Evolutionary conservation across 805 yeast species (phyloP).

Genomic region (Candida argentea): DNA sequence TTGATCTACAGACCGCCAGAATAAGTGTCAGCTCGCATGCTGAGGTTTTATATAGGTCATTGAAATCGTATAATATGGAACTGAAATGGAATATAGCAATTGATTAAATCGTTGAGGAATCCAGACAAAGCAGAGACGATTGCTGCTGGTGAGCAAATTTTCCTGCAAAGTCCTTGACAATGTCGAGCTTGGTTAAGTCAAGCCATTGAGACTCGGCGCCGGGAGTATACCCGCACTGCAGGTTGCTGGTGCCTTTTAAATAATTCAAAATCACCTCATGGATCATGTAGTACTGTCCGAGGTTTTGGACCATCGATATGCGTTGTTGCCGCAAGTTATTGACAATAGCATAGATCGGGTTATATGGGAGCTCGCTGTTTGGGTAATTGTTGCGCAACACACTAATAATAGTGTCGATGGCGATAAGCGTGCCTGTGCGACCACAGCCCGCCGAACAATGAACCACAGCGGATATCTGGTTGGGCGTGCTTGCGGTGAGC

Average conservation of each 20-base stretch:
- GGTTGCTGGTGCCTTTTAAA: slow-evolving; percentile 5
- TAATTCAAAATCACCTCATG: slow-evolving; percentile 29
- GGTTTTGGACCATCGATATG: slow-evolving; percentile 49
- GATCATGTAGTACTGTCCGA: slow-evolving; percentile 42
- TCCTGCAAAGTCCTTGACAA: slow-evolving; percentile 5
- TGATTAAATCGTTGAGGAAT: too few species aligned
- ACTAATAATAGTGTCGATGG: slow-evolving; percentile 25
- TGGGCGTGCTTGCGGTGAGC: slow-evolving; percentile 5
- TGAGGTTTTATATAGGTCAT: too few species aligned
- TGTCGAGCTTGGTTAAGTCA: slow-evolving; percentile 4
- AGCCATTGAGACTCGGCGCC: slow-evolving; percentile 3
- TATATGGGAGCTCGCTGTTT: slow-evolving; percentile 11
- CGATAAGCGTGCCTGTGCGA: slow-evolving; percentile 56
- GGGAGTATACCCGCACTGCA: slow-evolving; percentile 2
- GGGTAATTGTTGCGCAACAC: slow-evolving; percentile 9
- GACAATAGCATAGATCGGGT: slow-evolving; percentile 38
- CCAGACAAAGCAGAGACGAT: too few species aligned
- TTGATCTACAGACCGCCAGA: too few species aligned
- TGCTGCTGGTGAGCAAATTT: too few species aligned
- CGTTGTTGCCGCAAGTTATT: slow-evolving; percentile 41
- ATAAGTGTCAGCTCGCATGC: too few species aligned
- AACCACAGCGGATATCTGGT: too few species aligned
- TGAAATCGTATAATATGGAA: too few species aligned
- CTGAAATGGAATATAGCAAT: too few species aligned
- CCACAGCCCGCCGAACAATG: slow-evolving; percentile 59